phyloP scores from a whole-genome alignment of 2,329 filamentous ascomycete genomes.

The Xylariaceae sp. region DNA sequence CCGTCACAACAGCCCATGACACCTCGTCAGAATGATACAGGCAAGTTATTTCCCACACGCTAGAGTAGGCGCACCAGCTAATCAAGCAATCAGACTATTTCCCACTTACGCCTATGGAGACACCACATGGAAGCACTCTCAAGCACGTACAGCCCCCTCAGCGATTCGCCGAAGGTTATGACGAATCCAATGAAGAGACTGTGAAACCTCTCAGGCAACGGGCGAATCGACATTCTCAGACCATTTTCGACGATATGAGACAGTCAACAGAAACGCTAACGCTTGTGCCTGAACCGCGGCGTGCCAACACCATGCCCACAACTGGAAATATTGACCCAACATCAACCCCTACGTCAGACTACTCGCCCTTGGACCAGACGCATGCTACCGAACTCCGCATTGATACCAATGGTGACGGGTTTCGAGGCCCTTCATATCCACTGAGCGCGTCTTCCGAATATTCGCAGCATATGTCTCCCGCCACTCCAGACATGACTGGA shows the following conservation, averaged over 20 bases:
- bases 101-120: constrained; percentile 72
- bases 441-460: constrained; percentile 53
- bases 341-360: constrained; percentile 63
- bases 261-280: constrained; percentile 59
- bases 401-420: constrained; percentile 49
- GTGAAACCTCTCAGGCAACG: constrained; percentile 61
- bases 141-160: constrained; percentile 52
- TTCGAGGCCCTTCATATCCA: constrained; percentile 46
- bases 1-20: constrained; percentile 62
- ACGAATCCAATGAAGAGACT: constrained; percentile 71
- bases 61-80: constrained; percentile 10
- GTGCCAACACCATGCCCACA: constrained; percentile 55
- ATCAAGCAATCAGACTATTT: constrained; percentile 59
- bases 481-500: constrained; percentile 55
- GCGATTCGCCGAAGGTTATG: constrained; percentile 66
- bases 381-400: constrained; percentile 46
- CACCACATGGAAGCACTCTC: constrained; percentile 58
- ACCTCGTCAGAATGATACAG: constrained; percentile 64
- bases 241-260: constrained; percentile 65
- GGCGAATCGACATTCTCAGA: constrained; percentile 53
- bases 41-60: constrained; percentile 52
- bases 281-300: constrained; percentile 62
- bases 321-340: constrained; percentile 50
- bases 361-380: constrained; percentile 58
- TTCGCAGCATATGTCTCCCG: constrained; percentile 61